Evolutionary conservation across 2,329 filamentous ascomycete species (phyloP).

Genomic region (Penicillium sp.): DNA sequence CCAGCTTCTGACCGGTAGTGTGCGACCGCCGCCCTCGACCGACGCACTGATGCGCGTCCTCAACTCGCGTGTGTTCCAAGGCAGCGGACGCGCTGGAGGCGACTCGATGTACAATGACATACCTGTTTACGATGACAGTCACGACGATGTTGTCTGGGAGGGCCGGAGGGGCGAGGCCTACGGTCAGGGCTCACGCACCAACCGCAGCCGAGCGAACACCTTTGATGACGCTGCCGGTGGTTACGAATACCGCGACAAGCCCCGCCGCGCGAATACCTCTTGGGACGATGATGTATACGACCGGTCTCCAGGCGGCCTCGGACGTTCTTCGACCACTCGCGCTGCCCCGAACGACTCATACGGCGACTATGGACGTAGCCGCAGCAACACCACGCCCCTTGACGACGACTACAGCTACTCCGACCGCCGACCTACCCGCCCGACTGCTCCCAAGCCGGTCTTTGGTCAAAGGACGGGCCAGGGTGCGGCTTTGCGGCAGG

Average conservation of each 20-base stretch:
- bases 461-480: slow-evolving; percentile 63
- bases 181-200: slow-evolving; percentile 66
- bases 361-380: slow-evolving; percentile 36
- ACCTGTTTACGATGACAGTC: slow-evolving; percentile 82
- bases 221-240: slow-evolving; percentile 51
- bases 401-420: slow-evolving; percentile 61
- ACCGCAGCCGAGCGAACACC: slow-evolving; percentile 60
- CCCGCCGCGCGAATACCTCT: slow-evolving; percentile 55
- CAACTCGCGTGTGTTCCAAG: slow-evolving; percentile 83
- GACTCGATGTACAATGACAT: slow-evolving; percentile 91
- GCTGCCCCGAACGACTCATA: slow-evolving; percentile 38
- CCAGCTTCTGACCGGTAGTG: slow-evolving; percentile 78
- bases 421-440: slow-evolving; percentile 73
- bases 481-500: slow-evolving; percentile 53
- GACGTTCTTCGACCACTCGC: slow-evolving; percentile 45
- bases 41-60: slow-evolving; percentile 84
- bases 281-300: slow-evolving; percentile 59
- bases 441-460: slow-evolving; percentile 86
- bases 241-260: slow-evolving; percentile 62
- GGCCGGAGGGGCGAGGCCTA: slow-evolving; percentile 72
- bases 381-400: slow-evolving; percentile 48
- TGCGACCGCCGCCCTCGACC: slow-evolving; percentile 79
- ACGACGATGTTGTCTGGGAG: slow-evolving; percentile 86
- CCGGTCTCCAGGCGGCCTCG: slow-evolving; percentile 42
- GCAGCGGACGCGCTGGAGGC: slow-evolving; percentile 59